Evolutionary conservation across 129 eudicot genomes (phyloP).

Genomic region (Chrysanthemum lavandulifolium): DNA sequence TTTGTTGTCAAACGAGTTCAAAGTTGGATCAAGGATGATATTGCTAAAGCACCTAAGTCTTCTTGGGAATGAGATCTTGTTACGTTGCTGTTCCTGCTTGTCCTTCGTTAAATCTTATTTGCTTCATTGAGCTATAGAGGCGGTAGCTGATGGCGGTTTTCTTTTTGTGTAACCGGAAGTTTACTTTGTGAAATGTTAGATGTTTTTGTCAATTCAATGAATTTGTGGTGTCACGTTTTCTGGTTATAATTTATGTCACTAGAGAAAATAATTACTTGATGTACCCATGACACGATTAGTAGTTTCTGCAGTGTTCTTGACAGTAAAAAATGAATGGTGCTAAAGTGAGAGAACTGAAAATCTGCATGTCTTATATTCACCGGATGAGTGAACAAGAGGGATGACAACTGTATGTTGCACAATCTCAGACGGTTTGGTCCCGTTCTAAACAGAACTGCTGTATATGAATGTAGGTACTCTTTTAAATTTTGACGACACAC

Average conservation of each 20-base stretch:
- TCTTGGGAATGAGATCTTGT: constrained; percentile 41
- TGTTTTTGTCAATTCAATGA: constrained; percentile 12
- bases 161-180: constrained; percentile 14
- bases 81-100: not conserved
- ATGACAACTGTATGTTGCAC: no score
- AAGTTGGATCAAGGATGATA: constrained; percentile 51
- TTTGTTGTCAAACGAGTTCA: constrained; percentile 52
- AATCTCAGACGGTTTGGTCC: no score
- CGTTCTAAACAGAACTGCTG: no score
- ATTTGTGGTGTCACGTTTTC: not conserved
- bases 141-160: constrained; percentile 15
- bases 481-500: no score
- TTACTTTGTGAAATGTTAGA: constrained; percentile 4
- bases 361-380: no score
- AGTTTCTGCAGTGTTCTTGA: no score
- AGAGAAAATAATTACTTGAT: no score
- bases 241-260: not conserved
- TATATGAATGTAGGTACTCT: no score
- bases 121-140: constrained; percentile 10
- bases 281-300: no score
- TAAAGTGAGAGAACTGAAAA: no score
- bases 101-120: constrained; percentile 18
- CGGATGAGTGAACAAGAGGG: no score
- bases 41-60: constrained; percentile 42
- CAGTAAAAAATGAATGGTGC: no score